A percentile compares a stretch with the other conserved stretches of the same genome.
Evolutionary conservation across 306 rosid genomes (phyloP).

Genomic region (Sesbania bispinosa): DNA sequence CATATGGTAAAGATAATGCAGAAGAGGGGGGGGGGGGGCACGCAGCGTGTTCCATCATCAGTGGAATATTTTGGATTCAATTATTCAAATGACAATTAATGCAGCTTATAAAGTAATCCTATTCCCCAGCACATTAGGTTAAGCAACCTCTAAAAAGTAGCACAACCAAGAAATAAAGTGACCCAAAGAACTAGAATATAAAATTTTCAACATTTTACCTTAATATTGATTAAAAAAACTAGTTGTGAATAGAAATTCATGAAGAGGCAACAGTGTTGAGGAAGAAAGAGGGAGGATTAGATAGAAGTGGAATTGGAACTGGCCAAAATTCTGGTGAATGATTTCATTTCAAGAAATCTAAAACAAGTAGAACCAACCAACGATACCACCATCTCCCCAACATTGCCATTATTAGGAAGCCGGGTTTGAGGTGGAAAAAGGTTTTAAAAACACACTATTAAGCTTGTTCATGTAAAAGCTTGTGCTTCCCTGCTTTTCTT

Average conservation of each 20-base stretch:
- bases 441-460: neutral
- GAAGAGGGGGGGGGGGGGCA: no score
- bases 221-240: neutral
- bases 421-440: neutral
- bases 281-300: neutral
- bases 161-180: neutral
- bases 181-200: neutral
- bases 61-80: no score
- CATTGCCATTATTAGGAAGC: neutral
- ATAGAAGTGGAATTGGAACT: neutral
- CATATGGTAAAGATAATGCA: no score
- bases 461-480: neutral
- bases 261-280: neutral
- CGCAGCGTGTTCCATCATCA: no score
- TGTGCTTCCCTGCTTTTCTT: neutral
- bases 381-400: neutral
- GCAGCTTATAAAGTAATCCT: neutral
- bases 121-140: neutral
- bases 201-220: neutral
- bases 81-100: no score
- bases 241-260: neutral
- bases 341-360: neutral
- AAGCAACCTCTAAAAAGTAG: neutral
- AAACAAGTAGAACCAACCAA: conserved; percentile 4
- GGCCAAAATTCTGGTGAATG: neutral